Base-by-base conservation (phyloP, 768 basidiomycete genomes). In the Cytidiella melzeri region DNA sequence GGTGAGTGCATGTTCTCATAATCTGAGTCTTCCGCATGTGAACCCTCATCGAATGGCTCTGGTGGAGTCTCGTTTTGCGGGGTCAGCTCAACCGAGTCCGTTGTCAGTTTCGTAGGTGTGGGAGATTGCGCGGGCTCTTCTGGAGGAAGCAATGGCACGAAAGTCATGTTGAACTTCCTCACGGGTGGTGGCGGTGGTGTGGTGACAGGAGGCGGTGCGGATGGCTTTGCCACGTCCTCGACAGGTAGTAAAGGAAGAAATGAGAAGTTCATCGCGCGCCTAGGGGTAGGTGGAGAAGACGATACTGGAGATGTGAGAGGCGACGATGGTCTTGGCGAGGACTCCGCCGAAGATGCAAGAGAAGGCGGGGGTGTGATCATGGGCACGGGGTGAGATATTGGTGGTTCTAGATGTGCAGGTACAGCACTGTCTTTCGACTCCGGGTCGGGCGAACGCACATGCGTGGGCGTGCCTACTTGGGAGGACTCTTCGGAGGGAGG, bases 171-270 rank as follows among this genome's bases (percentile, higher is more conserved):
- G 43, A 47, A 46, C 20, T 40, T 36, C 50, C 49, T 45, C 12
- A 21, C 23, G 34, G 30, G 25, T 4, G 48, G 45, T 5, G 41
- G 13, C 19, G 41, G 27, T 9, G 23, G 28, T 6, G 38, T 12
- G 7, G 21, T 25, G 11, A 45, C 49, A 5, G 51, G 27, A 7
- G 43, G 39, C 15, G 47, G 40, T 30, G 40, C 28, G 4, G 46
- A 23, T 10, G 23, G 45, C 12, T 49, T 40, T 5, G 25, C 10
- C 19, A 52, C 47, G 26, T 63, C 60, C 41, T 60, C 51, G 5
- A 62, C 54, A 24, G 61, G 63, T 13, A 61, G 47, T 21, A 62
- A 44, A 4, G 61, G 63, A 3, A 64, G 15, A 48, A 62, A 61
- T 24, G 58, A 24, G 45, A 62, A 61, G 21, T 54, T 52, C 2